phyloP scores from a whole-genome alignment of 78 protist species.

The Dictyostelium discoideum region DNA sequence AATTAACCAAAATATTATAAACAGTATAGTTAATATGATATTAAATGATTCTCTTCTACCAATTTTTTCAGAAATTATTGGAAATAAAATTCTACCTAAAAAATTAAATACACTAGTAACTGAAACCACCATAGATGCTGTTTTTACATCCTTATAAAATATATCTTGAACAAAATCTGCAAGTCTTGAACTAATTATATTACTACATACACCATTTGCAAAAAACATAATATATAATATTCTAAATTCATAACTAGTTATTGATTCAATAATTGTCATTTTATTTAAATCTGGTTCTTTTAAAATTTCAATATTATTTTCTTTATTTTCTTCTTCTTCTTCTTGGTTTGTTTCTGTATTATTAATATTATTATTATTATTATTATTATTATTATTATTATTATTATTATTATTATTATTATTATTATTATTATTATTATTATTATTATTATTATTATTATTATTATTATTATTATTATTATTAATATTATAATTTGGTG shows the following conservation, averaged over 20 bases:
- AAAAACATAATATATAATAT: constrained; percentile 64
- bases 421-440: background rate
- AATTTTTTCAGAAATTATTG: constrained; percentile 46
- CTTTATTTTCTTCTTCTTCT: too few species aligned
- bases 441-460: background rate
- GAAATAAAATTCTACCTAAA: constrained; percentile 62
- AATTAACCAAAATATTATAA: background rate
- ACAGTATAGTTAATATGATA: background rate
- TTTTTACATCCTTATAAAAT: constrained; percentile 39
- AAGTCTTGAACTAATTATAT: constrained; percentile 61
- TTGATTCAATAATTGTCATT: background rate
- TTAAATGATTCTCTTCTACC: constrained; percentile 51
- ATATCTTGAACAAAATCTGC: constrained; percentile 67
- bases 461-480: background rate
- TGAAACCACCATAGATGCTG: constrained; percentile 67
- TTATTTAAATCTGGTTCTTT: background rate
- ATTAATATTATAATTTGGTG: too few species aligned
- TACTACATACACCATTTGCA: constrained; percentile 44
- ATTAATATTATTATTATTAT: background rate
- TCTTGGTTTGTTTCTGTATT: too few species aligned
- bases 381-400: background rate
- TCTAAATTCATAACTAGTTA: constrained; percentile 49
- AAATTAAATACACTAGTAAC: constrained; percentile 79
- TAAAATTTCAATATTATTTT: background rate
- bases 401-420: background rate